Conservation (phyloP, 306 rosid species). For the Gastrolobium bilobum region DNA sequence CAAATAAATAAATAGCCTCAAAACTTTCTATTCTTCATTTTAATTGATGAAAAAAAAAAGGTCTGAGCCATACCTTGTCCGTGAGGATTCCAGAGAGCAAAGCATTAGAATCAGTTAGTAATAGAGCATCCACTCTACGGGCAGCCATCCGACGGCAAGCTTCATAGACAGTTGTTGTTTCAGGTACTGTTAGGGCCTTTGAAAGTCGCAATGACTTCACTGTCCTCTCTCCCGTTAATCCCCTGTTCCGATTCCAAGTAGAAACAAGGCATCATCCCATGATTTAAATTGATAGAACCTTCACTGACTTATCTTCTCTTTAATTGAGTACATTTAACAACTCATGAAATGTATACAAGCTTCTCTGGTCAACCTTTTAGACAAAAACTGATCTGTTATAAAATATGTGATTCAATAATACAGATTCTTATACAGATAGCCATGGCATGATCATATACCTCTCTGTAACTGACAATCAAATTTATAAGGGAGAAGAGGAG, state of each 20-base stretch:
- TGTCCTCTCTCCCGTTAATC: conserved; percentile 82
- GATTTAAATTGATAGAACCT: conserved; percentile 40
- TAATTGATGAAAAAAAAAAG: conserved; percentile 32
- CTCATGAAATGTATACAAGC: conserved; percentile 32
- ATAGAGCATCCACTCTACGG: conserved; percentile 92
- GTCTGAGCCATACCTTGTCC: conserved; percentile 73
- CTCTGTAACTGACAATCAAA: conserved; percentile 29
- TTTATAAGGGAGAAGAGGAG: conserved; percentile 16
- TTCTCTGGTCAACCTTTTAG: conserved; percentile 31
- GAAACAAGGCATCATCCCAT: neutral
- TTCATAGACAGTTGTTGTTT: conserved; percentile 78
- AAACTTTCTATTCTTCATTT: conserved; percentile 3
- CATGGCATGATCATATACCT: conserved; percentile 23
- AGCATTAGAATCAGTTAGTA: conserved; percentile 91
- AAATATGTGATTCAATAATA: conserved; percentile 31
- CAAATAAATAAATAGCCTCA: conserved; percentile 20
- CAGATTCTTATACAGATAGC: conserved; percentile 2
- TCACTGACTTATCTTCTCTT: conserved; percentile 26
- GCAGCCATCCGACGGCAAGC: conserved; percentile 98
- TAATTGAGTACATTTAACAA: conserved; percentile 26
- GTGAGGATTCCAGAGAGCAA: conserved; percentile 98
- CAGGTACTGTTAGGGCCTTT: conserved; percentile 94
- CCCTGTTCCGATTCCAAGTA: conserved; percentile 67
- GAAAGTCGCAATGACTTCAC: conserved; percentile 89
- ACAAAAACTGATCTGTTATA: neutral